Conservation (phyloP, 2,329 filamentous ascomycete genomes). For the Trichoderma cornu-damae region DNA sequence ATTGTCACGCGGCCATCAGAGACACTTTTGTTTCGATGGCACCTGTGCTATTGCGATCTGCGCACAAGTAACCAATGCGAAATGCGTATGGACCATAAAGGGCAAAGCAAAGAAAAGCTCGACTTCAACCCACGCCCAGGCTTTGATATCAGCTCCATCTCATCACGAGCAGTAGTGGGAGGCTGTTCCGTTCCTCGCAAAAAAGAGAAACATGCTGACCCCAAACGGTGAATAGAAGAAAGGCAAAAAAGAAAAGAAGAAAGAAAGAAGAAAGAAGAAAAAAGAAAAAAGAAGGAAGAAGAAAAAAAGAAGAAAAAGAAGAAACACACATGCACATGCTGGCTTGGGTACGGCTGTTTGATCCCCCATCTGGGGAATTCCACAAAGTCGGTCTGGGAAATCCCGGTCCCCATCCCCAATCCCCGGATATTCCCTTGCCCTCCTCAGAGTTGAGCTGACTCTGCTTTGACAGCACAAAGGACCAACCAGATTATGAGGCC, state of each 20-base stretch:
- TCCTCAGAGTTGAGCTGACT: neutral
- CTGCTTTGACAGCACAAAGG: neutral
- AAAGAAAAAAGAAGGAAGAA: too few relatives aligned
- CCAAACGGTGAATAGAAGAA: too few relatives aligned
- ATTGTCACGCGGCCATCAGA: constrained; percentile 1
- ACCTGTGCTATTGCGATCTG: neutral
- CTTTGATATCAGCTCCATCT: neutral
- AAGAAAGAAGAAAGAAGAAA: too few relatives aligned
- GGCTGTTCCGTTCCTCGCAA: neutral
- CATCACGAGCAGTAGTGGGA: neutral
- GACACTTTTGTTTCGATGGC: neutral
- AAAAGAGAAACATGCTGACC: neutral
- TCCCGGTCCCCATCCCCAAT: neutral
- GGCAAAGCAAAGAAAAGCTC: neutral
- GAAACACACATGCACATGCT: too few relatives aligned
- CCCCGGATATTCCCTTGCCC: neutral
- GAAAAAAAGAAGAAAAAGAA: too few relatives aligned
- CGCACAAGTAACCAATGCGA: neutral
- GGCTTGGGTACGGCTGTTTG: neutral
- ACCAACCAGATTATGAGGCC: too few relatives aligned
- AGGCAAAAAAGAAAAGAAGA: neutral
- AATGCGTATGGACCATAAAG: neutral
- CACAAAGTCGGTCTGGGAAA: neutral
- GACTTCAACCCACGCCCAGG: neutral
- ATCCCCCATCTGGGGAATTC: neutral